phyloP scores from a whole-genome alignment of 2,329 filamentous ascomycete genomes.

The Hirsutella minnesotensis region DNA sequence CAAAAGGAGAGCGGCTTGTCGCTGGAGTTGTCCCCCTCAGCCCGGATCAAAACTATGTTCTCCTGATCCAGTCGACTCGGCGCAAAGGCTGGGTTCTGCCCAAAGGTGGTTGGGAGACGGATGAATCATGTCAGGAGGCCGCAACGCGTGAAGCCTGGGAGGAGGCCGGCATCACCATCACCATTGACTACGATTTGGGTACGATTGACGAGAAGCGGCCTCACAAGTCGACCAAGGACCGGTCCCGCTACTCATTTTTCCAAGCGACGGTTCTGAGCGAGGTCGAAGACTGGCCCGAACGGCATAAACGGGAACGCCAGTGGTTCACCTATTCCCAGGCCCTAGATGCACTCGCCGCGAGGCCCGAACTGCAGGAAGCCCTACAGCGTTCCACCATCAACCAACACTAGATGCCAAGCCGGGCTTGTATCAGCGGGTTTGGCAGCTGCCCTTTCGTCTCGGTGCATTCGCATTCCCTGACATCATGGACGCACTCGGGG shows the following conservation, averaged over 20 bases:
- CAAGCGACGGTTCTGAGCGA: conserved; percentile 82
- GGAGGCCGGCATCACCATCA: conserved; percentile 85
- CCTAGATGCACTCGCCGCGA: conserved; percentile 59
- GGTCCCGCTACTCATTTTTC: conserved; percentile 64
- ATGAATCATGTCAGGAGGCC: conserved; percentile 78
- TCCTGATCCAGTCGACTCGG: conserved; percentile 86
- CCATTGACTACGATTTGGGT: conserved; percentile 74
- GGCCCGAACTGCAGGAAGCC: conserved; percentile 83
- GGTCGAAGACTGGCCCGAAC: conserved; percentile 84
- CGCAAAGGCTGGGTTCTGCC: conserved; percentile 92
- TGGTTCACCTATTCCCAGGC: conserved; percentile 86
- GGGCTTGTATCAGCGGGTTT: background rate
- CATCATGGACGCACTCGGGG: no score
- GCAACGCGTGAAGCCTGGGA: conserved; percentile 93
- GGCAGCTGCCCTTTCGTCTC: background rate
- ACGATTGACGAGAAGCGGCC: conserved; percentile 75
- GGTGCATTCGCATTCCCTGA: no score
- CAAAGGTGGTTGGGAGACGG: conserved; percentile 94
- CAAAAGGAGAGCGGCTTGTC: conserved; percentile 86
- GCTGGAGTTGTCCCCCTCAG: conserved; percentile 89
- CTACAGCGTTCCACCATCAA: conserved; percentile 69
- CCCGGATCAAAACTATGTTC: conserved; percentile 71
- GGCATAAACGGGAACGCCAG: conserved; percentile 75
- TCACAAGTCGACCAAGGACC: conserved; percentile 58
- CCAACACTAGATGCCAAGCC: conserved; percentile 13